Conservation (phyloP, 2,329 filamentous ascomycete species). For the Zasmidium cellare region DNA sequence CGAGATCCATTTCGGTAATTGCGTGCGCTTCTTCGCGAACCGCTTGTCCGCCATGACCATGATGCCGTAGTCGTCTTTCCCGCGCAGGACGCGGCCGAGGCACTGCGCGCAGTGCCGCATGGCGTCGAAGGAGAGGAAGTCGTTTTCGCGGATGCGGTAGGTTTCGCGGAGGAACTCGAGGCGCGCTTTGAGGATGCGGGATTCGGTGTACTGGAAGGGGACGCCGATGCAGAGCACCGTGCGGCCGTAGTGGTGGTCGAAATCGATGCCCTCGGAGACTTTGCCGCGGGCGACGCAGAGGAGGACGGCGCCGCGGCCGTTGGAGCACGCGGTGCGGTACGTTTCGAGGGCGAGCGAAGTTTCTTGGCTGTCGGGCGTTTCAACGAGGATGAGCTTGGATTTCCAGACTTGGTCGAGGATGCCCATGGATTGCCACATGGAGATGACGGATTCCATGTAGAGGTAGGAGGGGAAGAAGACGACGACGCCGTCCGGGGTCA, state of each 20-base stretch:
- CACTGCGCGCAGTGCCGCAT: slow-evolving; percentile 99
- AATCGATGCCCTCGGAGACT: slow-evolving; percentile 97
- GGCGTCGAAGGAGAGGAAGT: slow-evolving; percentile 97
- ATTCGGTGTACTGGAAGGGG: slow-evolving; percentile 98
- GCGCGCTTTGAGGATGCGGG: slow-evolving; percentile 90
- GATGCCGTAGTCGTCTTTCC: slow-evolving; percentile 99
- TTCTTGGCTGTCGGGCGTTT: slow-evolving; percentile 96
- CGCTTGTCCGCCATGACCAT: slow-evolving; percentile 96
- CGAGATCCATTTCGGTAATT: slow-evolving; percentile 96
- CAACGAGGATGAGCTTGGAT: slow-evolving; percentile 96
- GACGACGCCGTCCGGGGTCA: slow-evolving; percentile 96
- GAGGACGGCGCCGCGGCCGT: slow-evolving; percentile 88
- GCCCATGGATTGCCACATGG: slow-evolving; percentile 98
- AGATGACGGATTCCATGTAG: slow-evolving; percentile 99
- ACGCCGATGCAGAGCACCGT: slow-evolving; percentile 96
- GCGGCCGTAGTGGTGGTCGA: slow-evolving; percentile 96
- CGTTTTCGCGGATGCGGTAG: slow-evolving; percentile 94
- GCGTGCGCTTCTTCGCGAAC: slow-evolving; percentile 85
- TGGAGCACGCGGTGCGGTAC: slow-evolving; percentile 95
- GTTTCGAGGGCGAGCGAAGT: slow-evolving; percentile 94
- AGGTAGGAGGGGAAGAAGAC: slow-evolving; percentile 98
- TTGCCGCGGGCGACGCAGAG: slow-evolving; percentile 96
- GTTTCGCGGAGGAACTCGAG: slow-evolving; percentile 96
- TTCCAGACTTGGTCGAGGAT: slow-evolving; percentile 98
- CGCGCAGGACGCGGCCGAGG: slow-evolving; percentile 86